Conservation (phyloP, 2,329 filamentous ascomycete genomes). For the Penicillium sp. region DNA sequence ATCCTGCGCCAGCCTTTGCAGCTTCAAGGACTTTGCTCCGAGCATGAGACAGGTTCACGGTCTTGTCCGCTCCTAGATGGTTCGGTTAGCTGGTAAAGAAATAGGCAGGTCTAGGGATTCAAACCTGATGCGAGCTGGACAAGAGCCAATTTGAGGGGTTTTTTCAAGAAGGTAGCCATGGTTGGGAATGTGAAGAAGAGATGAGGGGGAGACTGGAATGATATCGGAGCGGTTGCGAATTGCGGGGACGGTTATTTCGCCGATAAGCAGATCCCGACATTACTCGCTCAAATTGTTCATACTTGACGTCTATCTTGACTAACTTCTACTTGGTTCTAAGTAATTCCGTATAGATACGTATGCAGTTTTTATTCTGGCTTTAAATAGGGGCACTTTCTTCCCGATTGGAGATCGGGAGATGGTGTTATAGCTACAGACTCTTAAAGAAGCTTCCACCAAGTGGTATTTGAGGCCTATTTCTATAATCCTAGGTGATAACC, state of each 20-base stretch:
- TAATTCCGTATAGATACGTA: background rate
- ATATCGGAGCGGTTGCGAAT: conserved; percentile 6
- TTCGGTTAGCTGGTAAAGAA: conserved; percentile 8
- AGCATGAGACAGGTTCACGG: conserved; percentile 77
- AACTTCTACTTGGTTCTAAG: background rate
- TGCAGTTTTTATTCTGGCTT: background rate
- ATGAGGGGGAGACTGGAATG: conserved; percentile 4
- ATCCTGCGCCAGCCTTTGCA: conserved; percentile 70
- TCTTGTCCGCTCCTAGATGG: conserved; percentile 69
- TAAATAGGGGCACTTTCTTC: background rate
- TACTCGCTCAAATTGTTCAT: background rate
- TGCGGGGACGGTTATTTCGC: conserved; percentile 13
- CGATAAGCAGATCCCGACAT: conserved; percentile 11
- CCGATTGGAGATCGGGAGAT: too few species aligned
- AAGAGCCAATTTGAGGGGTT: conserved; percentile 75
- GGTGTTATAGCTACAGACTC: background rate
- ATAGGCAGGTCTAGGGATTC: background rate
- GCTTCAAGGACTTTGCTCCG: conserved; percentile 81
- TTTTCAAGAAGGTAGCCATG: conserved; percentile 65
- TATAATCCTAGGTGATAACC: background rate
- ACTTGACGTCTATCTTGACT: background rate
- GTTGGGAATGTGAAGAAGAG: conserved; percentile 8
- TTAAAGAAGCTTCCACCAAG: background rate
- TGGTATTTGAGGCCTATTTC: background rate
- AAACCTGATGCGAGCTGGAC: conserved; percentile 75